Evolutionary conservation across 1,284 basidiomycete genomes (phyloP), one percentile per base, ranked within the genome.

Genomic region (Ustilago curta): DNA sequence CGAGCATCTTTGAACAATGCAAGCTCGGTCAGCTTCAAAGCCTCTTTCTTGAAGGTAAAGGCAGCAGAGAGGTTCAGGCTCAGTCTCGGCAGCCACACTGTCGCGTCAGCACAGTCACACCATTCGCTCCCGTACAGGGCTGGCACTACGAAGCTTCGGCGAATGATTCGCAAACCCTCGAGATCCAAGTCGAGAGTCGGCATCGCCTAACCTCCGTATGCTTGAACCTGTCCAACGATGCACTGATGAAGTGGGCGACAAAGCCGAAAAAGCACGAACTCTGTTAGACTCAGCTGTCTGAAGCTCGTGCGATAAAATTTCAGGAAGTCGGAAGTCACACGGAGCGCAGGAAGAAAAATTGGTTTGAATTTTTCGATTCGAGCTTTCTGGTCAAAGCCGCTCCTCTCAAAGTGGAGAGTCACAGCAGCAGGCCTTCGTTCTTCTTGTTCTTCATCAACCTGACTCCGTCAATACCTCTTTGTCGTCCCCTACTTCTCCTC

Each of bases 391-490:
- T 4, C 35, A 37, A 5, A 32, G 31, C 8, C 14, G 18, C 12
- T n/a, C 8, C 14, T 7, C 12, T n/a, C n/a, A n/a, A 32, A 58
- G 49, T 27, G 56, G 49, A 45, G 56, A 58, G 56, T 58, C 53
- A 42, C 21, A 53, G 44, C 21, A 47, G 12, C n/a, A n/a, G n/a
- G n/a, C 32, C 19, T 16, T 25, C 3, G 11, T 21, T 39, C 27
- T 14, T 9, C 35, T 39, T 27, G 27, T 21, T 42, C 39, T 3
- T 18, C 51, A 43, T 31, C 51, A 2, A 25, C 3, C 11, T 27
- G 40, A 18, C 29, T n/a, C 25, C 4, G 42, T 18, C 42, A 8
- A 27, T 40, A 19, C 39, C 47, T n/a, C n/a, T 29, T 32, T 16
- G 27, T 19, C 35, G 50, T 14, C 51, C 29, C n/a, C 39, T 25